These are phyloP conservation scores for Ziziphus jujuba DNA, from an alignment of 306 rosid genomes.

Conservation along the genomic window DNA sequence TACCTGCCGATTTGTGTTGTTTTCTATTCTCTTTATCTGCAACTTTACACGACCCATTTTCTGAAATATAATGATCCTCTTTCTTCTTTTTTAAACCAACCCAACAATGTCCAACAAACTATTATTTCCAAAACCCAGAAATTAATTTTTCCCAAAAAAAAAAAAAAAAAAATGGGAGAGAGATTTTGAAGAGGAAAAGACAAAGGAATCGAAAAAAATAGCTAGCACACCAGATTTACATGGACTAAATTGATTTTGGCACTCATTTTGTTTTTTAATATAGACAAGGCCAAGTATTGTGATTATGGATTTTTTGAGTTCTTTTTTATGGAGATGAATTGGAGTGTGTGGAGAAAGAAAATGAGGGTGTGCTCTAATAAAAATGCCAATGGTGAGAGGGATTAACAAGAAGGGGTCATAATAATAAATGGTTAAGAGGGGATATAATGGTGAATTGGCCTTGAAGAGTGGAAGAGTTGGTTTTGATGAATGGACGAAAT, in stretches of 20 bases:
- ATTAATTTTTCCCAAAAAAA: not conserved
- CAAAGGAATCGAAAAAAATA: not conserved
- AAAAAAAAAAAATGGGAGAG: not conserved
- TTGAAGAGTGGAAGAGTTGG: slow-evolving; percentile 13
- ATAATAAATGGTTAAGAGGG: not conserved
- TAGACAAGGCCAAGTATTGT: too few species aligned
- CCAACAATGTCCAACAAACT: too few species aligned
- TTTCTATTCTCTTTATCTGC: slow-evolving; percentile 2
- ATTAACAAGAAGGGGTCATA: not conserved
- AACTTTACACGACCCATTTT: not conserved
- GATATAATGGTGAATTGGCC: not conserved
- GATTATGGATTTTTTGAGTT: too few species aligned
- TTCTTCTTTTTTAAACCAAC: too few species aligned
- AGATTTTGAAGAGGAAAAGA: not conserved
- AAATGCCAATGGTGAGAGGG: not conserved
- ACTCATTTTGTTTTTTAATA: not conserved
- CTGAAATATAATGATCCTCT: too few species aligned
- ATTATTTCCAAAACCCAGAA: not conserved
- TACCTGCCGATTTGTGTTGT: not conserved
- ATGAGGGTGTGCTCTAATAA: too few species aligned
- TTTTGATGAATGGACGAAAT: slow-evolving; percentile 4
- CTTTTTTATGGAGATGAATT: too few species aligned
- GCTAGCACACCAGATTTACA: not conserved
- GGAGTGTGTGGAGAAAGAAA: not conserved
- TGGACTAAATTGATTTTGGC: slow-evolving; percentile 1